Conservation (phyloP, 371 early-diverging fungal genomes). For the Mortierella sp. region DNA sequence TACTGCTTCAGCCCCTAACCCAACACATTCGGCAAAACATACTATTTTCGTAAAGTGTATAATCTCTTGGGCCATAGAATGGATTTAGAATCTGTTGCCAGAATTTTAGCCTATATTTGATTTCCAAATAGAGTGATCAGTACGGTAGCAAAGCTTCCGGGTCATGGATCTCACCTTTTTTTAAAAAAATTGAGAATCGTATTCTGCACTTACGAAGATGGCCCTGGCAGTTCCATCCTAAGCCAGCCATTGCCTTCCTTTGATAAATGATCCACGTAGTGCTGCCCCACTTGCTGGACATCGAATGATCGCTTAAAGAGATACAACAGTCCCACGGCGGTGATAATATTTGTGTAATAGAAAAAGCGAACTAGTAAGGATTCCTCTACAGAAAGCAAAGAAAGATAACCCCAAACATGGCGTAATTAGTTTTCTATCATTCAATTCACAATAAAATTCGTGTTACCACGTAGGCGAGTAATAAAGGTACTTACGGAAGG, state of each 20-base stretch:
- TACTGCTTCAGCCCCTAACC: too few relatives aligned
- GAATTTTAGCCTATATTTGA: slow-evolving; percentile 32
- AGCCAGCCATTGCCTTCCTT: slow-evolving; percentile 38
- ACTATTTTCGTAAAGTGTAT: slow-evolving; percentile 67
- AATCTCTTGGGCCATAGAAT: slow-evolving; percentile 59
- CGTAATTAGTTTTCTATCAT: not conserved
- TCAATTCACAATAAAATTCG: not conserved
- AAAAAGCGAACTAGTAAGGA: slow-evolving; percentile 47
- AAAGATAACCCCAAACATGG: not conserved
- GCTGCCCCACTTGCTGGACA: slow-evolving; percentile 36
- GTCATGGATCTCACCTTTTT: not conserved
- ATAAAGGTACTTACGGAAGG: slow-evolving; percentile 43
- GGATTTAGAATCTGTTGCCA: slow-evolving; percentile 66
- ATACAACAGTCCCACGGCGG: slow-evolving; percentile 39
- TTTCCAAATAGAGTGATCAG: slow-evolving; percentile 3
- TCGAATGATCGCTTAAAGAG: slow-evolving; percentile 43
- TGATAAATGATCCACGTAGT: slow-evolving; percentile 38
- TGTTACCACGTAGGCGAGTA: not conserved
- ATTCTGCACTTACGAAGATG: slow-evolving; percentile 26
- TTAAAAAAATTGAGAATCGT: too few relatives aligned
- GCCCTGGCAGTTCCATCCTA: slow-evolving; percentile 42
- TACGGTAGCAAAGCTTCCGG: not conserved
- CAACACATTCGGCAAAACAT: slow-evolving; percentile 29
- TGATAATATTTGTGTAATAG: slow-evolving; percentile 53
- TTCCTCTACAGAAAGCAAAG: slow-evolving; percentile 20